Base-by-base conservation (phyloP, 1,139 yeast species). In the Nematodospora anomalae region DNA sequence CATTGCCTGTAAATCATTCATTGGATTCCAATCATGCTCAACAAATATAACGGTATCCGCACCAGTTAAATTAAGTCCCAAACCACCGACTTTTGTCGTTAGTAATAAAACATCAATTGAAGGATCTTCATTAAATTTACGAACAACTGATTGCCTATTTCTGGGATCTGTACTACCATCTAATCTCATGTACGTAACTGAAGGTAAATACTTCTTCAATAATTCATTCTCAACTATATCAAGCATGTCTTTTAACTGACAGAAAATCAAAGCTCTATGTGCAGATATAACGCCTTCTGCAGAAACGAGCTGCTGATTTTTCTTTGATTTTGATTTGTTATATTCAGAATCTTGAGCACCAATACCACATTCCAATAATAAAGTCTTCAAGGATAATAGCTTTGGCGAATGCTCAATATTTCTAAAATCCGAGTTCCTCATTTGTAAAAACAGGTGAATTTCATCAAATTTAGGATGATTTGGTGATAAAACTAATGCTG, bases 1-100 rank as follows among this genome's bases (percentile, higher is more conserved):
- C 99, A 94, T 94, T 0, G 99, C 99, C 60, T 94, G 99, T 43
- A 94, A 71, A 67, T 94, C 99, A 56, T 89, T 92, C 99, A 94
- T 94, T 16, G 99, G 98, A 58, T 94, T 94, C 99, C 99, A 94
- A 61, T 94, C 99, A 56, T 94, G 99, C 56, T 94, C 99, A 26
- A 94, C 95, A 64, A 94, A 94, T 10, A 94, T 92, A 35, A 94
- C 99, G 0, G 98, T 94, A 57, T 94, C 99, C 0, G 98, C 98
- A 45, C 99, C 98, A 0, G 99, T 94, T 58, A 94, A 73, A 57
- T 94, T 94, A 54, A 94, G 79, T 9, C 99, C 99, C 43, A 94
- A 74, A 16, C 99, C 99, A 57, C 99, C 99, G 31, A 94, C 99
- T 60, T 92, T 95, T 0, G 99, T 94, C 0, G 98, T 94, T 51